Evolutionary conservation across 2,329 filamentous ascomycete genomes (phyloP), one percentile per base, ranked within the genome.

Genomic region (Ascochyta clinopodiicola): DNA sequence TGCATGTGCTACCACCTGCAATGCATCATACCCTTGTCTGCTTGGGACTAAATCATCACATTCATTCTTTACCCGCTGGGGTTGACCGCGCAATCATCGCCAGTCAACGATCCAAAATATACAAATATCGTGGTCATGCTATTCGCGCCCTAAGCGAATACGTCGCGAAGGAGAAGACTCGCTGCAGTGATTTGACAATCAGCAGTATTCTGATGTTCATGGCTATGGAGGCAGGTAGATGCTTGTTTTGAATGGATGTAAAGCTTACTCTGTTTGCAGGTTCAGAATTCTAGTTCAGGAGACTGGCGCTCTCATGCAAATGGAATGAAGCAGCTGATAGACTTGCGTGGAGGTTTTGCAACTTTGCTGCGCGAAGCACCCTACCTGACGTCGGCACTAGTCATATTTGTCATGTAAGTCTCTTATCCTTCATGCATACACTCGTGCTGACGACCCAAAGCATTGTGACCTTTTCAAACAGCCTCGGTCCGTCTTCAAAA

Each of bases 1-100:
- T 74, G 13, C 67, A 71, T 58, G 40, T 71, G 1, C 60, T 74
- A 9, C 68, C 71, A 0, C 67, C 68, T 13, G 56, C 70, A 6
- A 60, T 70, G 5, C 68, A 70, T 44, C 70, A 72, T 34, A 69
- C 56, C 4, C 34, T 73, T 17, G 66, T 71, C 3, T 70, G 66
- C 38, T 44, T 70, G 35, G 51, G 66, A 0, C 46, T 74, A 5
- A 67, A 66, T 12, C 67, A 73, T 32, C 69, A 59, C 38, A 59
- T 69, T 6, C 54, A 69, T 21, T 50, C 54, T 3, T 44, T 67
- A 1, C 66, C 64, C 0, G 5, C 36, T 6, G 67, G 54, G 1
- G 35, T 61, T 3, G 50, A 63, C 27, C 54, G 61, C 8, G 12
- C 34, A 2, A 27, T 59, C 1, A 38, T 58, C 6, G 52, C 52